Percentiles rank a stretch among this genome's conserved stretches.
Conservation (phyloP, 1,284 basidiomycete genomes). For the Ceratobasidium sp. region DNA sequence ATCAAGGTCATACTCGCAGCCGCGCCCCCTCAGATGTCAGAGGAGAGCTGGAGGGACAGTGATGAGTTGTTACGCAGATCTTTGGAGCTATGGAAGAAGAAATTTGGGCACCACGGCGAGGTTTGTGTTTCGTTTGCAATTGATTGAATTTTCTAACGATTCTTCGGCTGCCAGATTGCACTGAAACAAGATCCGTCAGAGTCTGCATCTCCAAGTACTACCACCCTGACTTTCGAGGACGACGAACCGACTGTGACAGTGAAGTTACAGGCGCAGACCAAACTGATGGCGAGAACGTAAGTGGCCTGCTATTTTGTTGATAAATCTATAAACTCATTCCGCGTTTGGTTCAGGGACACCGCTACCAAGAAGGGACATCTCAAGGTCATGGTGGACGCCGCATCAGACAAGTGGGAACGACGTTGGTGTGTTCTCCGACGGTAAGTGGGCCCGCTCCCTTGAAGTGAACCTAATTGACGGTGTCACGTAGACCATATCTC, state of each 20-base stretch:
- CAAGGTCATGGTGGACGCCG: conserved; percentile 81
- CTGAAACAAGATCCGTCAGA: conserved; percentile 75
- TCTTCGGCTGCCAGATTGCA: conserved; percentile 66
- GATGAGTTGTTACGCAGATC: conserved; percentile 72
- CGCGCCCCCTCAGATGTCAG: conserved; percentile 60
- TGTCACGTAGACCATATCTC: conserved; percentile 80
- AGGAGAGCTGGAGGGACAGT: conserved; percentile 67
- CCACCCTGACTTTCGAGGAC: conserved; percentile 58
- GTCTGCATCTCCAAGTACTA: conserved; percentile 59
- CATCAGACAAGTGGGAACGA: conserved; percentile 81
- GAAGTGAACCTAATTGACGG: conserved; percentile 32
- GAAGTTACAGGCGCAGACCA: conserved; percentile 77
- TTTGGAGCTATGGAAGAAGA: conserved; percentile 82
- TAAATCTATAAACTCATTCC: conserved; percentile 30
- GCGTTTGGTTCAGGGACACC: conserved; percentile 66
- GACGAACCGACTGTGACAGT: conserved; percentile 62
- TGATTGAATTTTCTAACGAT: neutral
- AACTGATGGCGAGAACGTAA: conserved; percentile 76
- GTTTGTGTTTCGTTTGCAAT: conserved; percentile 59
- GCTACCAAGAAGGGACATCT: conserved; percentile 87
- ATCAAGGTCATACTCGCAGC: conserved; percentile 78
- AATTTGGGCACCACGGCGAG: conserved; percentile 78
- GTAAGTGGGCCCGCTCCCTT: conserved; percentile 57
- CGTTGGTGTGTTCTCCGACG: conserved; percentile 90
- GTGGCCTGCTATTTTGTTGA: conserved; percentile 48